phyloP scores from a whole-genome alignment of 2,329 filamentous ascomycete species.

The Pestalotiopsis sp. region DNA sequence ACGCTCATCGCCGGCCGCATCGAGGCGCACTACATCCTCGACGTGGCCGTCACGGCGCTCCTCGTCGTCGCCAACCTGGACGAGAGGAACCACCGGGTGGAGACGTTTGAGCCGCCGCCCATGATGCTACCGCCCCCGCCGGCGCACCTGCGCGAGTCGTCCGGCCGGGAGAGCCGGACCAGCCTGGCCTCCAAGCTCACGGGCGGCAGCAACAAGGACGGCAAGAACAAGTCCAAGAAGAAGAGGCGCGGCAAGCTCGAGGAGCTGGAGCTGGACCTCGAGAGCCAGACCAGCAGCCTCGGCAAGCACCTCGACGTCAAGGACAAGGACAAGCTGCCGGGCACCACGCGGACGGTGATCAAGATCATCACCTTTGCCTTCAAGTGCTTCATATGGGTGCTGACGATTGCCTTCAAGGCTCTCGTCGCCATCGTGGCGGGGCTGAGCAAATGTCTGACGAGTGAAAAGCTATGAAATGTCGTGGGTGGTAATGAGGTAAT shows the following conservation, averaged over 20 bases:
- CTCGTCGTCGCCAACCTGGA: constrained; percentile 62
- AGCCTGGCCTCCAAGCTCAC: constrained; percentile 19
- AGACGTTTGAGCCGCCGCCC: constrained; percentile 64
- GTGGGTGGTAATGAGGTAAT: not conserved
- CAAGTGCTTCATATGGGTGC: constrained; percentile 60
- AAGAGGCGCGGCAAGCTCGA: constrained; percentile 49
- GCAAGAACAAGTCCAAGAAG: constrained; percentile 24
- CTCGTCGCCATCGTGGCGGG: constrained; percentile 52
- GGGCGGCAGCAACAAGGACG: constrained; percentile 16
- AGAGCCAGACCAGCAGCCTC: constrained; percentile 59
- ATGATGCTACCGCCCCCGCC: constrained; percentile 22
- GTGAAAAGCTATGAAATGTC: constrained; percentile 38
- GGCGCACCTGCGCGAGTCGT: constrained; percentile 27
- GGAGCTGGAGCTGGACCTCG: constrained; percentile 64
- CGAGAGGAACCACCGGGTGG: constrained; percentile 51
- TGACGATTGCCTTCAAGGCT: constrained; percentile 59
- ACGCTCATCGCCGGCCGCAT: constrained; percentile 62
- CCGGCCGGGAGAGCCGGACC: constrained; percentile 24
- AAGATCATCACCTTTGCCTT: constrained; percentile 56
- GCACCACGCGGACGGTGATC: constrained; percentile 48
- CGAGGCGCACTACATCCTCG: constrained; percentile 63
- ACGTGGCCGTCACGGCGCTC: constrained; percentile 63
- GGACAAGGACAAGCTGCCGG: constrained; percentile 52
- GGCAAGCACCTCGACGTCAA: constrained; percentile 43
- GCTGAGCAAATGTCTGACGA: constrained; percentile 52